Evolutionary conservation across 2,329 filamentous ascomycete genomes (phyloP).

Genomic region (Pseudogymnoascus sp.): DNA sequence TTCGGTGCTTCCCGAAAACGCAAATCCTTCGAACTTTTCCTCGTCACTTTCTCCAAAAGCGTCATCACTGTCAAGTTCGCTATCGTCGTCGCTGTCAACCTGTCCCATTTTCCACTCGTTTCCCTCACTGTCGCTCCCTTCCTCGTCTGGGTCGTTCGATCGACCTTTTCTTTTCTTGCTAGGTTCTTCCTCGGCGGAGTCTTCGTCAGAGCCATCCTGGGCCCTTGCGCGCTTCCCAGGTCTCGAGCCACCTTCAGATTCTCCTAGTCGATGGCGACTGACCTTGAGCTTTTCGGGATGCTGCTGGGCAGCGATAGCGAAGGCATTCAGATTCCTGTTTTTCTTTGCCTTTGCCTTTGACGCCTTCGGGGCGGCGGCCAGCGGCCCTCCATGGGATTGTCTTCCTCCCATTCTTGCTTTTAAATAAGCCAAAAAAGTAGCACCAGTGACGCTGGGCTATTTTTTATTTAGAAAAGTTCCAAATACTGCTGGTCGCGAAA

Average conservation of each 20-base stretch:
- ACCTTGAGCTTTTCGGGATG: constrained; percentile 44
- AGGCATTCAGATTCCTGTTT: constrained; percentile 41
- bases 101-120: constrained; percentile 60
- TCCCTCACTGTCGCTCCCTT: constrained; percentile 60
- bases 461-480: constrained; percentile 18
- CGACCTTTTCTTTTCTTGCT: constrained; percentile 29
- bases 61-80: constrained; percentile 62
- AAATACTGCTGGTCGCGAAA: constrained; percentile 5
- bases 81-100: constrained; percentile 57
- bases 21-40: constrained; percentile 58
- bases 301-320: constrained; percentile 53
- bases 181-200: constrained; percentile 27
- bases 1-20: constrained; percentile 50
- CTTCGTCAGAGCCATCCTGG: constrained; percentile 37
- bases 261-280: constrained; percentile 48
- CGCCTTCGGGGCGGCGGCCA: constrained; percentile 28
- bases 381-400: constrained; percentile 27
- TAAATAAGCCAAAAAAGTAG: not conserved
- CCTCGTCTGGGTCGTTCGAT: constrained; percentile 34
- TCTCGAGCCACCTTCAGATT: constrained; percentile 36
- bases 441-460: constrained; percentile 4
- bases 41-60: constrained; percentile 65
- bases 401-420: constrained; percentile 26
- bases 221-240: constrained; percentile 27
- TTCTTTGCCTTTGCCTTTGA: constrained; percentile 40